phyloP scores from a whole-genome alignment of 1,139 yeast genomes.

The Sugiyamaella castrensis region DNA sequence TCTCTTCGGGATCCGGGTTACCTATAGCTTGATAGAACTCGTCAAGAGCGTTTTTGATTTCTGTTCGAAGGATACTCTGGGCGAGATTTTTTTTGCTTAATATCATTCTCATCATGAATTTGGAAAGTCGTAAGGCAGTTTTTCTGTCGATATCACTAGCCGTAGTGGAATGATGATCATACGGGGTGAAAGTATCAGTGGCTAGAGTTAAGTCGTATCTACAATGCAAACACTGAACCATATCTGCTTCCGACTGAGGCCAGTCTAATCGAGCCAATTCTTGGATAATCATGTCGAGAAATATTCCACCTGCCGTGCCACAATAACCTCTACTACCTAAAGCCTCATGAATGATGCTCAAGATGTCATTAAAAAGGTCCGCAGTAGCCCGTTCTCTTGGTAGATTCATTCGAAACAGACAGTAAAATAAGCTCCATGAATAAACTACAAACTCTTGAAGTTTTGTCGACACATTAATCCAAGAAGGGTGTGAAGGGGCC shows the following conservation, averaged over 20 bases:
- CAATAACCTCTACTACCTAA: constrained; percentile 71
- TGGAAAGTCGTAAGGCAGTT: constrained; percentile 58
- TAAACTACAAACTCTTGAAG: constrained; percentile 54
- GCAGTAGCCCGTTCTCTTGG: constrained; percentile 26
- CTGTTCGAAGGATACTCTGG: constrained; percentile 51
- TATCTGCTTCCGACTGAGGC: constrained; percentile 51
- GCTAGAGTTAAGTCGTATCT: constrained; percentile 66
- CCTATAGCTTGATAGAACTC: constrained; percentile 71
- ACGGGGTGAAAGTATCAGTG: constrained; percentile 58
- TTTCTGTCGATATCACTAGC: constrained; percentile 43
- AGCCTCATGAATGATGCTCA: constrained; percentile 65
- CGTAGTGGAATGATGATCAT: constrained; percentile 48
- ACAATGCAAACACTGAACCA: constrained; percentile 75
- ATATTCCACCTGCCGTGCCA: constrained; percentile 58
- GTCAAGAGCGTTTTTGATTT: constrained; percentile 70
- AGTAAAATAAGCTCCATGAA: constrained; percentile 42
- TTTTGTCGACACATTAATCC: constrained; percentile 39
- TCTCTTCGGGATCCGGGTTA: constrained; percentile 50
- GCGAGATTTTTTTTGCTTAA: constrained; percentile 59
- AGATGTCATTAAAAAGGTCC: constrained; percentile 43
- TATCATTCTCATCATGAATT: constrained; percentile 61
- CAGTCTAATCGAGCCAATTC: constrained; percentile 48
- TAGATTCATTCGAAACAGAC: constrained; percentile 26
- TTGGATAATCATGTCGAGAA: constrained; percentile 58
- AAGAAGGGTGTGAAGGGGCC: constrained; percentile 35